Percentiles rank a stretch among this genome's conserved stretches.
phyloP scores from a whole-genome alignment of 2,329 filamentous ascomycete species.

The Stagonosporopsis rhizophila region DNA sequence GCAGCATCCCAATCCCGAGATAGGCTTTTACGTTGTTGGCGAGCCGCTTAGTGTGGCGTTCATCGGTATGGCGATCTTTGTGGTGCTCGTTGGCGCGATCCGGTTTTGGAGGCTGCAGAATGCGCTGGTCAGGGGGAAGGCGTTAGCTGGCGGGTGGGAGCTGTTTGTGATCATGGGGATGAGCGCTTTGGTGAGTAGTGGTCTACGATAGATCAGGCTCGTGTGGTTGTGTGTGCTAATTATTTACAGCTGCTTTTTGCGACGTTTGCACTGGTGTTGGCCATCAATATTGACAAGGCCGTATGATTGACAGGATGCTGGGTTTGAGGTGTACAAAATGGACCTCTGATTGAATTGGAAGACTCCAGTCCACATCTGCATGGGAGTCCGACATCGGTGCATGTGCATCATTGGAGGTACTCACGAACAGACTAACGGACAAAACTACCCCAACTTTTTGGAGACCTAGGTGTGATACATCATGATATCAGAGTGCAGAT shows the following conservation, averaged over 20 bases:
- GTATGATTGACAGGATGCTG: background rate
- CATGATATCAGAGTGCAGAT: conserved; percentile 6
- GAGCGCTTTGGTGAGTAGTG: conserved; percentile 56
- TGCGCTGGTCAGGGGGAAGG: conserved; percentile 64
- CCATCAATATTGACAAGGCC: conserved; percentile 27
- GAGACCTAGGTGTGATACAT: background rate
- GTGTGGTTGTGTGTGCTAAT: conserved; percentile 5
- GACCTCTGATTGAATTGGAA: background rate
- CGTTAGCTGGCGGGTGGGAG: conserved; percentile 67
- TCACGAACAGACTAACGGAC: background rate
- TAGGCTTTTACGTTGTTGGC: conserved; percentile 68
- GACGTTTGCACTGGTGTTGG: conserved; percentile 29
- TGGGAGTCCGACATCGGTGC: background rate
- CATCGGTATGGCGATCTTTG: conserved; percentile 57
- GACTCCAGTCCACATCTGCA: background rate
- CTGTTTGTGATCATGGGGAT: conserved; percentile 57
- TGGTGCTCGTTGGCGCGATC: conserved; percentile 61
- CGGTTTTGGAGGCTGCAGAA: conserved; percentile 68
- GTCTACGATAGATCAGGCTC: too few relatives aligned
- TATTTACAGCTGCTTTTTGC: conserved; percentile 22
- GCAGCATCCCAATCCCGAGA: conserved; percentile 50
- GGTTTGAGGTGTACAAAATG: background rate
- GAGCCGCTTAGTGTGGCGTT: conserved; percentile 63
- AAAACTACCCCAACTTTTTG: conserved; percentile 6
- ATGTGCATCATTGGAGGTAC: background rate